Evolutionary conservation across 495 filamentous ascomycete species (phyloP), one percentile per base, ranked within the genome.

Genomic region (Annulohypoxylon bovei): DNA sequence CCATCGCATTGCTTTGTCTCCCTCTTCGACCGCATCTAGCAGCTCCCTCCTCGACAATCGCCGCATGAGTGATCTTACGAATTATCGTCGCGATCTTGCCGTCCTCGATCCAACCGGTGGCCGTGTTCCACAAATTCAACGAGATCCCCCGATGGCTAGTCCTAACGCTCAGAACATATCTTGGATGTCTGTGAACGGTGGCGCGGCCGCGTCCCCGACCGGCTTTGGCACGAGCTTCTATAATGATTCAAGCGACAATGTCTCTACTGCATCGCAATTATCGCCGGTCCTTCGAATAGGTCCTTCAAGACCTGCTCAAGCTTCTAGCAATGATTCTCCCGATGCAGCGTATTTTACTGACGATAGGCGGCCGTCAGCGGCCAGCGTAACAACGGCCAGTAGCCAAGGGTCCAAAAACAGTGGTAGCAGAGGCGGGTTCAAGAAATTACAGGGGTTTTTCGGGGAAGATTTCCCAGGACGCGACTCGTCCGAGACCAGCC

Each of bases 391-490:
- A 40, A 96, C 92, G 39, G 91, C 92, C 5, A 97, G 94, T 75
- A 98, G 95, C 69, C 89, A 91, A 60, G 95, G 94, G 6, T 98
- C 95, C 14, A 93, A 91, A 76, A 88, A 91, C 4, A 95, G 91
- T 73, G 78, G 89, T 20, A 82, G 82, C 65, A 71, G 91, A 68
- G 86, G 89, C 54, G 87, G 88, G 37, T 83, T 92, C 54, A 86
- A 91, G 78, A 93, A 92, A 78, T 76, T 95, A 40, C 91, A 93
- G 73, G 91, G 89, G 16, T 91, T 97, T 72, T 95, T 97, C 79
- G 93, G 94, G 22, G 94, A 97, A 61, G 95, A 97, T 72, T 92
- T 90, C 70, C 85, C 84, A 47, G 84, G 87, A 30, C 81, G 87
- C 64, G 85, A 92, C 70, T 90, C 87, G 47, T 92, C 91, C 14